phyloP scores from a whole-genome alignment of 163 green algal species.

The Scenedesmus sp. region DNA sequence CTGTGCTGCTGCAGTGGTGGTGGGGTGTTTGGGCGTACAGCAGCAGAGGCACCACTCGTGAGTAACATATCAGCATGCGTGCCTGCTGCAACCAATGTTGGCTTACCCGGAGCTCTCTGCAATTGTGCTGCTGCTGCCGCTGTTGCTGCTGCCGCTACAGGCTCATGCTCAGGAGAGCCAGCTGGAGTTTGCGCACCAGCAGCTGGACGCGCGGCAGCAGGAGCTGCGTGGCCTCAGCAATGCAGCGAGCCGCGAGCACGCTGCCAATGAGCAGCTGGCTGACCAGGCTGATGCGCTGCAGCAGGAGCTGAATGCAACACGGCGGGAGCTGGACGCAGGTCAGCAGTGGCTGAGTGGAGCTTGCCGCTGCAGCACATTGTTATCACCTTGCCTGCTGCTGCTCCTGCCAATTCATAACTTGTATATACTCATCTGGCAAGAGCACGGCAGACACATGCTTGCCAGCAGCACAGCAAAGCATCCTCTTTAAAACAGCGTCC shows the following conservation, averaged over 20 bases:
- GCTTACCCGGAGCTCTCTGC: not conserved
- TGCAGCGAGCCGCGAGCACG: not conserved
- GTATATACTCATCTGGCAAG: not conserved
- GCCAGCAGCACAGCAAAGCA: no score
- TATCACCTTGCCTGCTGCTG: not conserved
- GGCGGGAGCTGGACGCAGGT: conserved; percentile 33
- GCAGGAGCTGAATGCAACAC: conserved; percentile 13
- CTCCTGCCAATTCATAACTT: not conserved
- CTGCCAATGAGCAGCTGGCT: conserved; percentile 33
- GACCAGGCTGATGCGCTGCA: conserved; percentile 32
- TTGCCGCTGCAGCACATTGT: not conserved
- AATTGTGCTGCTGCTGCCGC: not conserved
- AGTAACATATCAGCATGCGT: no score
- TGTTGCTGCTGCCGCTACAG: not conserved
- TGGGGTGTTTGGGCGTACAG: no score
- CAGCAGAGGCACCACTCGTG: no score
- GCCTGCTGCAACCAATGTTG: not conserved
- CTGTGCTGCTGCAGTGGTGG: not conserved
- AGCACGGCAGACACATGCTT: not conserved
- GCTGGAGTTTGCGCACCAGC: conserved; percentile 45
- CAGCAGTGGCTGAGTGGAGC: not conserved
- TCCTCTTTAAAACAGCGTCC: no score
- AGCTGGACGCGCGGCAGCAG: conserved; percentile 39
- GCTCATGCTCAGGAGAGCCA: conserved; percentile 17
- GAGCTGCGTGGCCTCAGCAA: conserved; percentile 14